Base-by-base conservation (phyloP, 2,329 filamentous ascomycete genomes). In the Exophiala dermatitidis region DNA sequence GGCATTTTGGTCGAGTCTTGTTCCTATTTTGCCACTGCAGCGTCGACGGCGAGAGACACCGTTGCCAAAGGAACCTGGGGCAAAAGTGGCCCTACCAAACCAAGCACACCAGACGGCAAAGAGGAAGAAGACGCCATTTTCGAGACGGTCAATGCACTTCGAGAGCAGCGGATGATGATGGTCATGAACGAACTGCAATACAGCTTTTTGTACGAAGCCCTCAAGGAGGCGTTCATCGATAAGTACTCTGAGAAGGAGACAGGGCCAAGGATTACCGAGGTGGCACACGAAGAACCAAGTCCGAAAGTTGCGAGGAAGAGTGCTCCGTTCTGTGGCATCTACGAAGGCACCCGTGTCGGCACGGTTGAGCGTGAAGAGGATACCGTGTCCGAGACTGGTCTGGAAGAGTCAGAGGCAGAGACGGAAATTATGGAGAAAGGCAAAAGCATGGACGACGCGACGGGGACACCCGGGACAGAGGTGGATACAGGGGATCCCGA, bases 121-220 rank as follows among this genome's bases (percentile, higher is more conserved):
- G 71, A 75, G 7, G 71, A 76, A 44, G 65, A 70, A 29, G 90
- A 96, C 64, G 79, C 85, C 2, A 78, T 98, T 38, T 87, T 83
- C 60, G 78, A 86, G 12, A 86, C 86, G 0, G 90, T 98, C 50
- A 85, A 95, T 63, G 72, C 74, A 56, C 77, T 98, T 51, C 81
- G 93, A 42, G 82, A 91, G 68, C 93, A 98, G 74, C 81, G 93
- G 12, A 87, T 88, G 74, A 88, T 85, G 71, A 98, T 98, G 93
- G 93, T 98, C 3, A 93, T 97, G 71, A 85, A 87, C 43, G 86
- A 91, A 63, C 68, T 78, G 45, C 93, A 98, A 68, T 93, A 87
- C 64, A 71, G 81, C 36, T 96, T 97, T 68, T 80, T 98, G 53
- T 97, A 98, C 71, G 83, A 90, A 64, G 88, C 94, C 1, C 69